phyloP scores from a whole-genome alignment of 495 filamentous ascomycete genomes.

The Penicillium arizonense region DNA sequence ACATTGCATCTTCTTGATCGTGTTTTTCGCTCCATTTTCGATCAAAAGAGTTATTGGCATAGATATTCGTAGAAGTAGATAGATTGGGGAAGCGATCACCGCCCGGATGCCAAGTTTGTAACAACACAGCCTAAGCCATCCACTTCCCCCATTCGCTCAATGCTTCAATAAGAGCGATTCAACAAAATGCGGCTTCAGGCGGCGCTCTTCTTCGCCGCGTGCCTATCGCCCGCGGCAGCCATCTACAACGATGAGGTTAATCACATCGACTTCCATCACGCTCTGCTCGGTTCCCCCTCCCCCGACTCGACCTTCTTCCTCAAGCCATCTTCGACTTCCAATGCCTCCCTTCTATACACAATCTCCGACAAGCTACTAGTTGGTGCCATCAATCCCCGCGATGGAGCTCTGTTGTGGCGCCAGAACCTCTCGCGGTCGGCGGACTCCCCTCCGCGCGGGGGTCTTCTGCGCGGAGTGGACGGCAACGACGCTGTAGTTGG shows the following conservation, averaged over 20 bases:
- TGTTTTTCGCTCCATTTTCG: no score
- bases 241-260: conserved; percentile 90
- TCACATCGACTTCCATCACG: conserved; percentile 89
- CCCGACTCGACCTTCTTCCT: conserved; percentile 91
- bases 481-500: conserved; percentile 71
- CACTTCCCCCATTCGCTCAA: conserved; percentile 19
- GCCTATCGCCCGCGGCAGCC: conserved; percentile 48
- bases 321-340: conserved; percentile 72
- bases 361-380: conserved; percentile 77
- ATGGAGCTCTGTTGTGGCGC: conserved; percentile 82
- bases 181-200: conserved; percentile 48
- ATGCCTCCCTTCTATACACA: conserved; percentile 88
- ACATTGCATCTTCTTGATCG: no score
- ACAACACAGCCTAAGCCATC: conserved; percentile 6
- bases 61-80: not conserved
- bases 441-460: conserved; percentile 32
- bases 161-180: conserved; percentile 26
- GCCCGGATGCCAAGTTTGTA: conserved; percentile 16
- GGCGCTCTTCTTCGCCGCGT: conserved; percentile 41
- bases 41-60: no score
- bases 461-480: conserved; percentile 69
- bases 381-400: conserved; percentile 85
- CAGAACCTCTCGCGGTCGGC: conserved; percentile 57
- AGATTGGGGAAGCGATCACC: conserved; percentile 8
- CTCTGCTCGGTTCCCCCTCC: conserved; percentile 79